Base-by-base conservation (phyloP, 352 stramenopile species). In the Phytophthora idaei region DNA sequence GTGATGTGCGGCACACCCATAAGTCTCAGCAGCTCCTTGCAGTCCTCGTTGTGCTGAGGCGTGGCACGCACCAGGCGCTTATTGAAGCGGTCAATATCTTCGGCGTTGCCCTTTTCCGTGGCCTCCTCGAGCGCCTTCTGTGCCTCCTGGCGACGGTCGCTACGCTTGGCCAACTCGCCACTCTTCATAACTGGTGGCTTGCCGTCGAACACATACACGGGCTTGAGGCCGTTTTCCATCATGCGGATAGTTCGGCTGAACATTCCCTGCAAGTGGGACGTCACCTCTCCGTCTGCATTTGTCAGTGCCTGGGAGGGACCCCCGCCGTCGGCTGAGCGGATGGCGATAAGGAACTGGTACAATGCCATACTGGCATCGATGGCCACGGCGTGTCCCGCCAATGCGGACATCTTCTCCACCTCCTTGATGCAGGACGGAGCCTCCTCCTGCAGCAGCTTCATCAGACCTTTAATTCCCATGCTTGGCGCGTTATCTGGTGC, bases 391-490 rank as follows among this genome's bases (percentile, higher is more conserved):
- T 97, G 90, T 21, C 98, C 98, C 0, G 98, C 97, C 25, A 98
- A 80, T 34, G 93, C 87, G n/a, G 89, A 96, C 74, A 97, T 98
- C 65, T 98, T 85, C 65, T 95, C 90, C 34, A 98, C 87, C 76
- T 98, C 93, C 69, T 97, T 97, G 75, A 98, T 96, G 69, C 96
- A 98, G 61, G 96, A 92, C 4, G 97, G 97, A 47, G 96, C 97
- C 81, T 99, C 97, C 69, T 99, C 97, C 48, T 96, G 95, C 27
- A 99, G 83, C 49, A 99, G 85, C 81, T 99, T 99, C 74, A 98
- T 99, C 51, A 99, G 81, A 9, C 96, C 95, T 85, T 99, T 99
- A 78, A 99, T 99, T 66, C 98, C 97, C 97, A 99, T 99, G 51
- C 4, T 70, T 45, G 36, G 17, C 5, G 28, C 14, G 41, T 17